Percentiles rank a stretch among this genome's conserved stretches.
phyloP scores from a whole-genome alignment of 768 basidiomycete genomes.

The Rhizopogon sp. region DNA sequence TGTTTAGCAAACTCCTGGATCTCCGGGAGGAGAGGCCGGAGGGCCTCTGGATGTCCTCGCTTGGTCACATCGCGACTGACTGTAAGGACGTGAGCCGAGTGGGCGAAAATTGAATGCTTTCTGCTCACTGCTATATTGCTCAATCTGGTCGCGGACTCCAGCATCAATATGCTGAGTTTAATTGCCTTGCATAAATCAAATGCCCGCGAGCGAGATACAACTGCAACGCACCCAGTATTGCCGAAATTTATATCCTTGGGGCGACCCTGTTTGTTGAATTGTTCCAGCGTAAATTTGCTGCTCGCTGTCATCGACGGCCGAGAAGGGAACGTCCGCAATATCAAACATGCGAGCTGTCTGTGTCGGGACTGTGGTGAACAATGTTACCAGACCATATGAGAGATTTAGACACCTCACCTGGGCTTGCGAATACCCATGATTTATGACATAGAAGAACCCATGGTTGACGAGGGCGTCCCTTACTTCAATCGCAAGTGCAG shows the following conservation, averaged over 20 bases:
- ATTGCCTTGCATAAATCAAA: not conserved
- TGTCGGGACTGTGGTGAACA: not conserved
- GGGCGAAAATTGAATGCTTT: not conserved
- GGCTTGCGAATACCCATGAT: constrained; percentile 34
- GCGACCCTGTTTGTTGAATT: constrained; percentile 40
- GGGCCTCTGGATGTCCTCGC: constrained; percentile 41
- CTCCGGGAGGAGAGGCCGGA: constrained; percentile 49
- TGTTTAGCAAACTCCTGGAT: constrained; percentile 44
- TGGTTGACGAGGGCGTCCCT: constrained; percentile 41
- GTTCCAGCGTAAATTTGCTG: constrained; percentile 35
- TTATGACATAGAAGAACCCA: constrained; percentile 39
- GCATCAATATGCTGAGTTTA: constrained; percentile 47
- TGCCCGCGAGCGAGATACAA: not conserved
- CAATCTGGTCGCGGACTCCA: constrained; percentile 58
- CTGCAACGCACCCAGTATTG: constrained; percentile 39
- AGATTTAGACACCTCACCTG: constrained; percentile 16
- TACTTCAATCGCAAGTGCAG: constrained; percentile 33
- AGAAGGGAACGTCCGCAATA: constrained; percentile 43
- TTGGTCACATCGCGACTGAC: constrained; percentile 48
- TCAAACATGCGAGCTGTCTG: constrained; percentile 45
- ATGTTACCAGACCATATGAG: not conserved
- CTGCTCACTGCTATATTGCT: constrained; percentile 54
- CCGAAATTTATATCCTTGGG: constrained; percentile 48
- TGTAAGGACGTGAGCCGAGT: constrained; percentile 12
- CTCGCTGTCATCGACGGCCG: constrained; percentile 34